Conservation (phyloP, 345 rosid species). For the Arabis hirsuta region DNA sequence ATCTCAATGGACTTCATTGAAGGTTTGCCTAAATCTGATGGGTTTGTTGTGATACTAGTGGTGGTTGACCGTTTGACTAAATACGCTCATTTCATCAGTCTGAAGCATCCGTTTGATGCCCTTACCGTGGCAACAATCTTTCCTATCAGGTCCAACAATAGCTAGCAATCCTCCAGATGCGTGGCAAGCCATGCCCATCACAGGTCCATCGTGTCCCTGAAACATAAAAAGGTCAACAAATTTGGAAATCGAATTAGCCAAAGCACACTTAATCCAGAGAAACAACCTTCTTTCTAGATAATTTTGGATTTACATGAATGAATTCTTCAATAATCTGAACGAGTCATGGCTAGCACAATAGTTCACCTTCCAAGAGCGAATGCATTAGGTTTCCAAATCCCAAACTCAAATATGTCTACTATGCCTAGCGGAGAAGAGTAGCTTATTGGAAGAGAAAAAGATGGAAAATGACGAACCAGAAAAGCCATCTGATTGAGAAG, state of each 20-base stretch:
- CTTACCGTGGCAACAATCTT: no score
- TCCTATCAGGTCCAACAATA: slow-evolving; percentile 96
- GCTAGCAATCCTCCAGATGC: slow-evolving; percentile 94
- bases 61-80: no score
- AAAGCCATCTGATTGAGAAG: slow-evolving; percentile 40
- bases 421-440: slow-evolving; percentile 90
- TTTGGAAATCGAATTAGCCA: neutral
- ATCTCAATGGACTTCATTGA: no score
- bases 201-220: slow-evolving; percentile 97
- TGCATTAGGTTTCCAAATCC: slow-evolving; percentile 78
- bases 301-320: no score
- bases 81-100: no score
- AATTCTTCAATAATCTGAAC: no score
- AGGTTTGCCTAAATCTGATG: no score
- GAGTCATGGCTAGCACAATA: neutral
- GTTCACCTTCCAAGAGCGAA: slow-evolving; percentile 91
- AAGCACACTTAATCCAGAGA: neutral
- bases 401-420: slow-evolving; percentile 90
- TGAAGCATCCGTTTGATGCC: no score
- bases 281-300: no score
- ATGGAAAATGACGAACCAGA: slow-evolving; percentile 37
- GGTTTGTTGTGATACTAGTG: no score
- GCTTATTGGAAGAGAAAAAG: slow-evolving; percentile 44
- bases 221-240: no score
- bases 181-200: slow-evolving; percentile 91